These are phyloP conservation scores for Lentinula sp. DNA, from an alignment of 768 basidiomycete species.

Conservation along the genomic window DNA sequence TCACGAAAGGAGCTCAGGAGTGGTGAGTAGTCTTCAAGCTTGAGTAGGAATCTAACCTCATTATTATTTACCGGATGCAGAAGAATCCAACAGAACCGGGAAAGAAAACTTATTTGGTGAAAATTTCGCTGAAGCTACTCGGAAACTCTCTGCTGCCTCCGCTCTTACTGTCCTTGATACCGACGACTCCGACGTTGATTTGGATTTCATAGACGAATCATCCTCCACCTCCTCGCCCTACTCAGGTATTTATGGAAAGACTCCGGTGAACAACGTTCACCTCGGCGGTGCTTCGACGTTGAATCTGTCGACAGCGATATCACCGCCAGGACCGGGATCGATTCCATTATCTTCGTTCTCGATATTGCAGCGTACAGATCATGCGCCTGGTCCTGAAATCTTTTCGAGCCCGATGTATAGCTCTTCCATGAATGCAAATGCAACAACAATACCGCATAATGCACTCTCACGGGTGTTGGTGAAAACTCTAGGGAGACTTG, in stretches of 20 bases:
- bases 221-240: constrained; percentile 13
- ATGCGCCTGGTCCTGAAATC: constrained; percentile 9
- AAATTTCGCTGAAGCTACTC: constrained; percentile 58
- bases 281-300: constrained; percentile 23
- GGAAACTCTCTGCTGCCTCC: constrained; percentile 22
- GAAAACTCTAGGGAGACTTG: constrained; percentile 77
- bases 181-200: constrained; percentile 65
- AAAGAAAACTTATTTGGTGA: constrained; percentile 48
- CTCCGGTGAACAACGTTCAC: constrained; percentile 37
- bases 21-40: not conserved
- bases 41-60: constrained; percentile 1
- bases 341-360: constrained; percentile 52
- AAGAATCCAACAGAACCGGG: constrained; percentile 19
- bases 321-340: constrained; percentile 34
- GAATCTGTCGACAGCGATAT: constrained; percentile 13
- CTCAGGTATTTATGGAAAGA: constrained; percentile 37
- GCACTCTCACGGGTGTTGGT: constrained; percentile 71
- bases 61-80: constrained; percentile 15
- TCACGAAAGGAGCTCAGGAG: not conserved
- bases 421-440: constrained; percentile 28
- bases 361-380: constrained; percentile 55
- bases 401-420: not conserved
- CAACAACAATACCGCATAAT: constrained; percentile 49
- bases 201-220: constrained; percentile 62
- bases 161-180: constrained; percentile 30